These are phyloP conservation scores for Lecanoromycetidae sp. DNA, from an alignment of 2,329 filamentous ascomycete genomes.

Conservation along the genomic window DNA sequence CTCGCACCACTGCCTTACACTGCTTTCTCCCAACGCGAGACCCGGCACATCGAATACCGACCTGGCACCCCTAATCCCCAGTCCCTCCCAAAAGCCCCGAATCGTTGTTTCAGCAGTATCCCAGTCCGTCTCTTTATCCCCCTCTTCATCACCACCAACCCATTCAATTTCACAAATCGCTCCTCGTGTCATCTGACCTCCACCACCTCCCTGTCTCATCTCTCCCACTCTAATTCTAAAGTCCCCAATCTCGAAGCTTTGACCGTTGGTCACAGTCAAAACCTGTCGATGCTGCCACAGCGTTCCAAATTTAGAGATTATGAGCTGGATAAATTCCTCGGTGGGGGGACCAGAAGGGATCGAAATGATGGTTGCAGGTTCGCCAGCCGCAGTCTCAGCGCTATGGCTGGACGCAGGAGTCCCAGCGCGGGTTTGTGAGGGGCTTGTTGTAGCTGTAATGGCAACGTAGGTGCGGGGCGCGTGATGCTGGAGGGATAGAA, in stretches of 20 bases:
- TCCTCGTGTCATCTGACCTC: slow-evolving; percentile 25
- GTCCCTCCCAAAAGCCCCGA: slow-evolving; percentile 30
- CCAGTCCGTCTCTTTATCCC: slow-evolving; percentile 29
- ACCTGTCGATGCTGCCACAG: slow-evolving; percentile 33
- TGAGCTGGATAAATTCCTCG: slow-evolving; percentile 30
- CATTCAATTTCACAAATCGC: slow-evolving; percentile 36
- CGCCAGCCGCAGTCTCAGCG: slow-evolving; percentile 1
- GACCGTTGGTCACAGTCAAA: slow-evolving; percentile 26
- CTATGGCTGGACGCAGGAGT: slow-evolving; percentile 11
- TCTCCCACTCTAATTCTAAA: slow-evolving; percentile 34
- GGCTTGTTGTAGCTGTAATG: slow-evolving; percentile 24
- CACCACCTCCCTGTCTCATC: slow-evolving; percentile 29
- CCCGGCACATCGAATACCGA: slow-evolving; percentile 33
- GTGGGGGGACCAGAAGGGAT: slow-evolving; percentile 26
- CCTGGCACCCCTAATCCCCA: slow-evolving; percentile 28
- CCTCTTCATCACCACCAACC: slow-evolving; percentile 12
- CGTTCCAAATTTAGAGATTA: slow-evolving; percentile 30
- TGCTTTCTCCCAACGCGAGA: slow-evolving; percentile 29
- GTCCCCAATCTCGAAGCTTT: slow-evolving; percentile 31
- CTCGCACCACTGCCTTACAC: slow-evolving; percentile 15
- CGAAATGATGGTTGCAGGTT: slow-evolving; percentile 27
- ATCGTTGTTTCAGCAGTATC: slow-evolving; percentile 31
- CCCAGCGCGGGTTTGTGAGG: slow-evolving; percentile 16
- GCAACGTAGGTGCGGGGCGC: slow-evolving; percentile 31
- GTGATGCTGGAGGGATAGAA: slow-evolving; percentile 31